A percentile compares a stretch with the other conserved stretches of the same genome.
These are phyloP conservation scores for Parachaetomium inaequale DNA, from an alignment of 495 filamentous ascomycete species.

Conservation along the genomic window DNA sequence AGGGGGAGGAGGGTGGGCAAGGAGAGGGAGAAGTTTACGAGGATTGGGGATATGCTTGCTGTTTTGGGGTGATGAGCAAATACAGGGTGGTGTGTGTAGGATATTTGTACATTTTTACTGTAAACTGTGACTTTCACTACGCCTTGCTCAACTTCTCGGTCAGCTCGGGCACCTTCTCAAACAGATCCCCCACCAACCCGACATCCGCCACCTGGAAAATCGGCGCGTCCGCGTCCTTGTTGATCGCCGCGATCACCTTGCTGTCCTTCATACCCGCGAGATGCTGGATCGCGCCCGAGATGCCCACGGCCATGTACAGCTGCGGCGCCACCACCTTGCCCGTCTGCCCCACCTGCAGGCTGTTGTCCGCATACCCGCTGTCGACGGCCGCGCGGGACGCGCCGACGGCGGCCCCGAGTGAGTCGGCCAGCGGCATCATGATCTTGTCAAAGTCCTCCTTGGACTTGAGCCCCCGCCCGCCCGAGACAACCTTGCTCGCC, in stretches of 20 bases:
- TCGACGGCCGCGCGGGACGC: conserved; percentile 94
- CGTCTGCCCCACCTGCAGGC: conserved; percentile 94
- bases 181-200: conserved; percentile 90
- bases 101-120: conserved; percentile 19
- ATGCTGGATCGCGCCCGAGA: conserved; percentile 96
- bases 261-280: conserved; percentile 99
- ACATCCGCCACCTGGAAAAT: conserved; percentile 99
- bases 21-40: conserved; percentile 77
- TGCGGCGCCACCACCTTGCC: conserved; percentile 98
- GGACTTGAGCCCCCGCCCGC: conserved; percentile 90
- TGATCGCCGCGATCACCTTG: conserved; percentile 98
- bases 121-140: conserved; percentile 29
- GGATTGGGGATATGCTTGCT: conserved; percentile 73
- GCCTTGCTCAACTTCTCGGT: conserved; percentile 85
- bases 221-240: conserved; percentile 94
- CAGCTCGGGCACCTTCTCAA: conserved; percentile 91
- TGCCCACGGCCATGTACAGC: conserved; percentile 91
- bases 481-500: conserved; percentile 84
- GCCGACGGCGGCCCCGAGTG: conserved; percentile 88
- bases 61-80: conserved; percentile 46
- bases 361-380: conserved; percentile 98
- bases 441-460: conserved; percentile 94
- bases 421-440: conserved; percentile 87
- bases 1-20: conserved; percentile 67
- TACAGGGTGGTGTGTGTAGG: background rate